Evolutionary conservation across 345 rosid genomes (phyloP), one percentile per base, ranked within the genome.

Genomic region (Orychophragmus violaceus): DNA sequence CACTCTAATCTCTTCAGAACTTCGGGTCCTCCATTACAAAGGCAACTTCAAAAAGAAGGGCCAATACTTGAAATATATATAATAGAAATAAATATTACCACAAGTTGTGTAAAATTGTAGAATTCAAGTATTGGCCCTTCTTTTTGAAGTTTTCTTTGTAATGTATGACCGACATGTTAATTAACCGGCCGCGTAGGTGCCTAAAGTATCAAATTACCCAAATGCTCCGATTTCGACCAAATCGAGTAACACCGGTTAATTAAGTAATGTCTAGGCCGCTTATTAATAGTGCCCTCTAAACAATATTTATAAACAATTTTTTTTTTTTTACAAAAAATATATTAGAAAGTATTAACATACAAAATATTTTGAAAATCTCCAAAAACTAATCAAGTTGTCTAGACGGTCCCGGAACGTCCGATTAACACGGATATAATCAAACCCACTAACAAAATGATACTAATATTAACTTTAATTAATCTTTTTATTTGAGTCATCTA

Each of bases 1-100:
- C 90, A 82, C 82, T 75, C 69, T 35, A 53, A 66, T 73, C 77
- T 49, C 62, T 59, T 66, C 55, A 12, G 45, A 57, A 48, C 58
- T 72, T 64, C 58, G 76, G 76, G 66, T 64, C 76, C 71, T 72
- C 76, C 71, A 64, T 59, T 72, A 72, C 48, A 72, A 50, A 37
- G 76, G 58, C 76, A 72, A n/a, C 71, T 72, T 59, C 48, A 21
- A 18, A 44, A 25, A 24, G 28, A 63, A 14, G 7, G 14, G 14
- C 28, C 46, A 45, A 25, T 18, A n/a, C n/a, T n/a, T n/a, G n/a
- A n/a, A n/a, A n/a, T n/a, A n/a, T n/a, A n/a, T n/a, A n/a, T n/a
- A n/a, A n/a, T n/a, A n/a, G n/a, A n/a, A n/a, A n/a, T n/a, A n/a
- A n/a, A n/a, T n/a, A n/a, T n/a, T n/a, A n/a, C n/a, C n/a, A n/a